Base-by-base conservation (phyloP, 2,329 filamentous ascomycete species). In the Triangularia setosa region DNA sequence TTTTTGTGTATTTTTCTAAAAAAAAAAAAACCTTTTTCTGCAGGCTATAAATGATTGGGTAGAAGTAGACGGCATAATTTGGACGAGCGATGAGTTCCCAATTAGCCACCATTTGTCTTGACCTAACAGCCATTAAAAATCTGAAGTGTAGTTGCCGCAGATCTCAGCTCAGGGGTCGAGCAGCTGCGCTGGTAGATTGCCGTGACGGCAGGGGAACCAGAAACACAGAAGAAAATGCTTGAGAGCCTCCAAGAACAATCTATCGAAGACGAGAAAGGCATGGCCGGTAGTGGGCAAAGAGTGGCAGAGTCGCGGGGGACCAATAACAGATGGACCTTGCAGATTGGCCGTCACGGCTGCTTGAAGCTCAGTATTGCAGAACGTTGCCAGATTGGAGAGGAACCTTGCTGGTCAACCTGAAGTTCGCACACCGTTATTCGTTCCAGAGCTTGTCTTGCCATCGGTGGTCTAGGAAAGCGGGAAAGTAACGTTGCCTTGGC, bases 401-500 rank as follows among this genome's bases (percentile, higher is more conserved):
- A n/a, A n/a, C n/a, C n/a, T n/a, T n/a, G n/a, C n/a, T n/a, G n/a
- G n/a, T n/a, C 30, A 33, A 33, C 30, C 5, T 33, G 30, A 33
- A 9, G 6, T 33, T 33, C 5, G 30, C n/a, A n/a, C 30, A 14
- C 11, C 30, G 12, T 11, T 33, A 2, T 33, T 12, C 12, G 7
- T 33, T 33, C 11, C 30, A 33, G 5, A 33, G 30, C 30, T 33
- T 33, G 30, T 33, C 30, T 33, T 33, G 11, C 12, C 11, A 9
- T 33, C 30, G 27, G 4, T 28, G 30, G 30, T 33, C 12, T 14
- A 56, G 18, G 58, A 24, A 40, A 30, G 57, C 27, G 58, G 64
- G 63, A 63, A 70, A 57, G 69, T 69, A 71, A 71, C 69, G 69
- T 71, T 71, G 67, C 69, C 63, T 69, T 68, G 62, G 62, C 53